Evolutionary conservation across 2,329 filamentous ascomycete species (phyloP), one percentile per base, ranked within the genome.

Genomic region (Nannizzia gypsea): DNA sequence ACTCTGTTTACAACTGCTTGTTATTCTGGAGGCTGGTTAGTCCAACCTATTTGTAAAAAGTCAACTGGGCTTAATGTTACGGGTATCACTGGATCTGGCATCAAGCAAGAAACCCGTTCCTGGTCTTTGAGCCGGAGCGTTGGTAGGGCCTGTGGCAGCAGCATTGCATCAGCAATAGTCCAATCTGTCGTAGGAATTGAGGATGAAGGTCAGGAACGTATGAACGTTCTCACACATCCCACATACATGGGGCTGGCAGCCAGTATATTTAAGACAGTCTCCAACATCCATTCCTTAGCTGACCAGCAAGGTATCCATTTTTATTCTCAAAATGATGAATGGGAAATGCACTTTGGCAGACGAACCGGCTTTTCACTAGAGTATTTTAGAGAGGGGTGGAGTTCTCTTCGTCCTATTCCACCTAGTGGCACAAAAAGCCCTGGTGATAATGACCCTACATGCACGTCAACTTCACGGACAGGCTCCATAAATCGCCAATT

Each of bases 301-400:
- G n/a, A n/a, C n/a, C 9, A 59, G 24, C 60, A 60, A 20, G 38
- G 56, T 34, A 62, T 66, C 13, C 60, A 61, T 42, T 66, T 66
- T 56, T 54, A 59, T 17, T 63, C 64, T 42, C 61, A 64, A 59
- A 58, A 66, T 55, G 62, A 64, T 38, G 58, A 62, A 52, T 66
- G 63, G 63, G 63, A 62, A 26, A 42, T 46, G 11, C 55, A 61
- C 36, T 62, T 56, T 55, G 57, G 58, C 46, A 55, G 31, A 22
- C 63, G 64, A 6, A 52, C 57, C 20, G 62, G 59, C 13, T 54
- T 64, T 34, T 59, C 62, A 4, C 58, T 64, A 22, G 38, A 60
- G 40, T 42, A 60, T 40, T 63, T 57, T 38, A 61, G 63, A 40
- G 42, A 56, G 42, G 59, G 60, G 55, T 64, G 63, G 63, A 59